phyloP scores from a whole-genome alignment of 202 grass and related monocot species.

The Panicum hallii region DNA sequence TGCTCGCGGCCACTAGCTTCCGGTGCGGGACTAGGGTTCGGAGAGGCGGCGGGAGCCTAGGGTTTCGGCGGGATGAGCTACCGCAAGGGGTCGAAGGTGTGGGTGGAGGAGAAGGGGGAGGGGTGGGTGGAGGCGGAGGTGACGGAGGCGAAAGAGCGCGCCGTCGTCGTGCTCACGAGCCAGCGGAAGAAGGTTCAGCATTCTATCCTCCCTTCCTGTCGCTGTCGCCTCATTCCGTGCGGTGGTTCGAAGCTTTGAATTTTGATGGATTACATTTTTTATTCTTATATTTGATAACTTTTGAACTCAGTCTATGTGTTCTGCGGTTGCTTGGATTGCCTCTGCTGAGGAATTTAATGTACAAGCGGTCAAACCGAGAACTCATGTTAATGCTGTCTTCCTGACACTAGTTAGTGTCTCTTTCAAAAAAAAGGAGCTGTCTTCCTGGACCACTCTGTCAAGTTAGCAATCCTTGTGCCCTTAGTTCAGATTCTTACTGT shows the following conservation, averaged over 20 bases:
- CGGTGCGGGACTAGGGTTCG: constrained; percentile 33
- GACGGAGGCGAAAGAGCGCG: constrained; percentile 57
- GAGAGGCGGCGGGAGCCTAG: constrained; percentile 34
- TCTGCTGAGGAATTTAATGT: constrained; percentile 14
- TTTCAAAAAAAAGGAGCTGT: neutral
- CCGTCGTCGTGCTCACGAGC: constrained; percentile 61
- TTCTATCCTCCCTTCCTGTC: constrained; percentile 18
- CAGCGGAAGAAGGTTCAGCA: constrained; percentile 75
- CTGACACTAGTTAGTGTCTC: too few relatives aligned
- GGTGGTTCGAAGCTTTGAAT: constrained; percentile 25
- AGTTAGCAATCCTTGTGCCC: neutral
- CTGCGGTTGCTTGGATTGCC: neutral
- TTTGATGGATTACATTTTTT: constrained; percentile 19
- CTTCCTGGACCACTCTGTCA: neutral
- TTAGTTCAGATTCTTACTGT: constrained; percentile 1
- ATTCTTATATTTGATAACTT: constrained; percentile 17
- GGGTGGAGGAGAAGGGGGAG: constrained; percentile 88
- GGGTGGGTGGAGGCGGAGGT: constrained; percentile 94
- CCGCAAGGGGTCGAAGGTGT: constrained; percentile 88
- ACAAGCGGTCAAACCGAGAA: neutral
- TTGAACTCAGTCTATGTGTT: neutral
- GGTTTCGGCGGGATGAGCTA: constrained; percentile 84
- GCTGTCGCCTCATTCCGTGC: constrained; percentile 48
- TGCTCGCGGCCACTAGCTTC: constrained; percentile 33
- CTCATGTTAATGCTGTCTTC: neutral